These are phyloP conservation scores for Dendrobium officinale DNA, from an alignment of 106 monocot species.

Conservation along the genomic window DNA sequence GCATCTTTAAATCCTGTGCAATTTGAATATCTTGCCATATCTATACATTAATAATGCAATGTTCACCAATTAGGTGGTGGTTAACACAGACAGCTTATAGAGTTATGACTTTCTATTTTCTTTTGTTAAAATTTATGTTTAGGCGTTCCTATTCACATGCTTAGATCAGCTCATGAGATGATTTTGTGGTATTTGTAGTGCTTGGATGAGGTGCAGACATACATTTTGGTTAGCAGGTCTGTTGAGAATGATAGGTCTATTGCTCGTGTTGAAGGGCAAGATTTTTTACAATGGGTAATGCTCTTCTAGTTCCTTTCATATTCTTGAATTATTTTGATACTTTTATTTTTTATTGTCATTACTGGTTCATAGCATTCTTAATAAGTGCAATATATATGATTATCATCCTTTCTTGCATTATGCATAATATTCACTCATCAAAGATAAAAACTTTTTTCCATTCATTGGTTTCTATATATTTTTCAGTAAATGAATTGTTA, in stretches of 20 bases:
- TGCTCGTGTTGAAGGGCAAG: slow-evolving; percentile 25
- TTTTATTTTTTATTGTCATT: neutral
- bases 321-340: slow-evolving; percentile 2
- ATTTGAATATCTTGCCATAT: neutral
- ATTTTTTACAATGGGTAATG: slow-evolving; percentile 52
- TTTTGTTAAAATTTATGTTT: neutral
- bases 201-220: slow-evolving; percentile 94
- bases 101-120: neutral
- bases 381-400: slow-evolving; percentile 1
- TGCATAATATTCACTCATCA: neutral
- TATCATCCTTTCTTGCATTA: neutral
- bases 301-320: neutral
- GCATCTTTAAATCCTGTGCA: neutral
- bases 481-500: neutral
- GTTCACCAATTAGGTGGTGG: neutral
- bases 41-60: neutral
- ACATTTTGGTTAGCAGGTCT: slow-evolving; percentile 57
- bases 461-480: neutral
- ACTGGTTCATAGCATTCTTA: neutral
- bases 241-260: slow-evolving; percentile 11
- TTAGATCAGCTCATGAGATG: neutral
- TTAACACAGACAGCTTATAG: neutral
- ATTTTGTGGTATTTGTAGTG: slow-evolving; percentile 28
- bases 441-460: neutral
- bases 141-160: neutral